These are phyloP conservation scores for Eremochloa ophiuroides DNA, from an alignment of 176 grass and related monocot genomes.

Conservation along the genomic window DNA sequence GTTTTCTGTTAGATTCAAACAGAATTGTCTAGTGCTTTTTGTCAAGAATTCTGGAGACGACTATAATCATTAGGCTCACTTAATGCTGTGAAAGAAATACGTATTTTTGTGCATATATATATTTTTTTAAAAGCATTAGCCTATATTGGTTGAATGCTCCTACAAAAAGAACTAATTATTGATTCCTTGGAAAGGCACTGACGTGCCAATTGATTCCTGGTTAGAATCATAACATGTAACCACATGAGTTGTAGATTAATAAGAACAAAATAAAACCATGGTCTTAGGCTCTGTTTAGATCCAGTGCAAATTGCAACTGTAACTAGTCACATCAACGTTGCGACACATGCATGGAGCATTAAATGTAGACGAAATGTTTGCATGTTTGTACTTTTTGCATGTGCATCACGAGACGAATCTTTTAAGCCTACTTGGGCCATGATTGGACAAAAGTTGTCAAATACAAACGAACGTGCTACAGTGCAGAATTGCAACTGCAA, in stretches of 20 bases:
- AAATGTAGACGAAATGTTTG: too few species aligned
- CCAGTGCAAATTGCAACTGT: too few species aligned
- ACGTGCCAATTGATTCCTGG: background rate
- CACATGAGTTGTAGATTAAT: background rate
- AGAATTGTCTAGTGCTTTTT: constrained; percentile 2
- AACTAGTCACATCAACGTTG: too few species aligned
- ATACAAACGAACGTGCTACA: too few species aligned
- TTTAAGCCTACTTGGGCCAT: too few species aligned
- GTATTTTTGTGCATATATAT: background rate
- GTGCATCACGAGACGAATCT: too few species aligned
- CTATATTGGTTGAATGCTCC: background rate
- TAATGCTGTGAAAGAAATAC: background rate
- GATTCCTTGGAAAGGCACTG: background rate
- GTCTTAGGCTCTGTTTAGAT: too few species aligned
- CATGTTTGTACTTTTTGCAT: too few species aligned
- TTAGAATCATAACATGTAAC: background rate
- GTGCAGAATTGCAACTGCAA: too few species aligned
- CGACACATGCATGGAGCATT: too few species aligned
- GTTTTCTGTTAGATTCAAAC: constrained; percentile 15
- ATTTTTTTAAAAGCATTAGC: too few species aligned
- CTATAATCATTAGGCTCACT: constrained; percentile 13
- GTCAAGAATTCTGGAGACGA: constrained; percentile 2
- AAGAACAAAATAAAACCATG: background rate
- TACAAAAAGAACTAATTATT: background rate
- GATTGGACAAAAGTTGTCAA: too few species aligned